Evolutionary conservation across 352 stramenopile species (phyloP).

Genomic region (Plasmopara muralis): DNA sequence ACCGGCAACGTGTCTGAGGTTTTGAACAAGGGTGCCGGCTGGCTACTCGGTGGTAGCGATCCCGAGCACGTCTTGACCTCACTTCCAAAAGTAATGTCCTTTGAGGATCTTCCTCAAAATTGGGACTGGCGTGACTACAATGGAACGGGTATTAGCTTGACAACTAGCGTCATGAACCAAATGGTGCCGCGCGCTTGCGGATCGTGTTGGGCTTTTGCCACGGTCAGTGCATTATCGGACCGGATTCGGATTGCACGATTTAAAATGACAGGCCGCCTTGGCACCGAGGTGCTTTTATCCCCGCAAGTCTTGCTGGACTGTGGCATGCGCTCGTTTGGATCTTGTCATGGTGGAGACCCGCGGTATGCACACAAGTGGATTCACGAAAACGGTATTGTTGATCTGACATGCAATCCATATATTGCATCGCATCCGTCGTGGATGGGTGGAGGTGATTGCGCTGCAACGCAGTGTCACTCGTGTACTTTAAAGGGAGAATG

Average conservation of each 20-base stretch:
- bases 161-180: conserved; percentile 71
- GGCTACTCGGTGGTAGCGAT: too few relatives aligned
- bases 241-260: conserved; percentile 66
- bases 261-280: conserved; percentile 11
- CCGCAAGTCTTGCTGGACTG: conserved; percentile 68
- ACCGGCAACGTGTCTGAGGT: too few relatives aligned
- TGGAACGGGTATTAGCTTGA: conserved; percentile 63
- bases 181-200: conserved; percentile 71
- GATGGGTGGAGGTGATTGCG: conserved; percentile 52
- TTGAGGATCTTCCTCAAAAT: conserved; percentile 47
- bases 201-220: conserved; percentile 76
- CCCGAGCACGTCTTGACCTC: too few relatives aligned
- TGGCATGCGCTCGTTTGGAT: conserved; percentile 76
- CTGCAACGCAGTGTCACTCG: conserved; percentile 54
- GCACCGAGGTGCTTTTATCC: conserved; percentile 55
- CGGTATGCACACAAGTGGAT: conserved; percentile 42
- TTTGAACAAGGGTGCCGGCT: too few relatives aligned
- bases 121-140: conserved; percentile 83
- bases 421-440: conserved; percentile 74
- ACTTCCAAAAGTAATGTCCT: too few relatives aligned
- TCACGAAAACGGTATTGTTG: conserved; percentile 74
- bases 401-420: conserved; percentile 77
- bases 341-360: conserved; percentile 60
- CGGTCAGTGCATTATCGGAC: conserved; percentile 63
- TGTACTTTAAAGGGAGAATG: conserved; percentile 58